These are phyloP conservation scores for Porogramme epimiltina DNA, from an alignment of 1,284 basidiomycete species.

Conservation along the genomic window DNA sequence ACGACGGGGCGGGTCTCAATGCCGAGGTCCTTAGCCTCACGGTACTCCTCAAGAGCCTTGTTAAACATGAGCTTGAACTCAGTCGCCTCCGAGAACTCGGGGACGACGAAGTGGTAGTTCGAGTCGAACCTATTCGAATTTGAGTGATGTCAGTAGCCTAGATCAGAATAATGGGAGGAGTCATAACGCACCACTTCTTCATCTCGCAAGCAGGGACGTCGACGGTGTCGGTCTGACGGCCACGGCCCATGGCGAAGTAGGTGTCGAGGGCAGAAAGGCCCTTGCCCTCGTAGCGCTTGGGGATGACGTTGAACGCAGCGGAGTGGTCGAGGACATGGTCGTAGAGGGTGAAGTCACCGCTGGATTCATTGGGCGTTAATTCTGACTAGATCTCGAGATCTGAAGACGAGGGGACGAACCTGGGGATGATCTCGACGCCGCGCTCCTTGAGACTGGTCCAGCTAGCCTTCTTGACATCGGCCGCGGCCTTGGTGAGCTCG, in stretches of 20 bases:
- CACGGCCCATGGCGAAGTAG: conserved; percentile 99
- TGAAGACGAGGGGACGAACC: conserved; percentile 50
- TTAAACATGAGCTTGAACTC: conserved; percentile 96
- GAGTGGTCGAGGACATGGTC: conserved; percentile 99
- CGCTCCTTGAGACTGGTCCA: conserved; percentile 89
- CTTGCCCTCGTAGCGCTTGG: conserved; percentile 90
- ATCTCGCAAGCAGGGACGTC: conserved; percentile 99
- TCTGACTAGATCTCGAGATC: conserved; percentile 5
- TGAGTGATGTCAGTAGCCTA: neutral
- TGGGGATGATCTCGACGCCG: conserved; percentile 92
- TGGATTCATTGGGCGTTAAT: conserved; percentile 37
- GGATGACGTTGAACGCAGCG: conserved; percentile 95
- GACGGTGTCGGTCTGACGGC: conserved; percentile 91
- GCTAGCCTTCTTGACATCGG: conserved; percentile 88
- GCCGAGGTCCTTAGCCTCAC: conserved; percentile 92
- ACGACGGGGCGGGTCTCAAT: conserved; percentile 94
- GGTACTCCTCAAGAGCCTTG: conserved; percentile 94
- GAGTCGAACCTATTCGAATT: conserved; percentile 87
- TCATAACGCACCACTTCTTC: conserved; percentile 87
- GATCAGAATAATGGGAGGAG: neutral
- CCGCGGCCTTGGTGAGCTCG: conserved; percentile 88
- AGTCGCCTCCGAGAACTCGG: conserved; percentile 90
- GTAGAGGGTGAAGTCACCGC: conserved; percentile 98
- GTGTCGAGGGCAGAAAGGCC: conserved; percentile 91
- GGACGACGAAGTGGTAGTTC: conserved; percentile 99